Evolutionary conservation across 352 stramenopile species (phyloP), one percentile per base, ranked within the genome.

Genomic region (Phytophthora cryptogea): DNA sequence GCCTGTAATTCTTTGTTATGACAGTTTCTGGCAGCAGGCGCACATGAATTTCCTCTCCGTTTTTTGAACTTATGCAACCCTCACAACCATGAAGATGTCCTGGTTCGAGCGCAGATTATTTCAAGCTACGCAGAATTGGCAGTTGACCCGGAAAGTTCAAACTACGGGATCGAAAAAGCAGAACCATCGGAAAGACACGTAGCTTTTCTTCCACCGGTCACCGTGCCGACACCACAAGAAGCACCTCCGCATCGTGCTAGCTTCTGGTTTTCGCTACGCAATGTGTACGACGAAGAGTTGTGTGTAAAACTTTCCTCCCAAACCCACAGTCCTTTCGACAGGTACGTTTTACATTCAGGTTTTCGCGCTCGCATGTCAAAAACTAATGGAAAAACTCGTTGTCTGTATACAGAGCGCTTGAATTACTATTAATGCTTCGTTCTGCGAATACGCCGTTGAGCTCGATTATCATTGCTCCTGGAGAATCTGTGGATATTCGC

Each of bases 201-300:
- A 17, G 87, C 78, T 50, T 92, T 87, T 31, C 64, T 96, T 11
- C 80, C 86, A 32, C 84, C 85, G 39, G 63, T 95, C 3, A 87
- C 78, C 6, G 73, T 95, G 5, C 88, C 88, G 17, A 80, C 85
- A 20, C 62, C 69, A 10, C 59, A 73, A 16, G 84, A 94, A 42
- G 52, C 64, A 20, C 62, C 70, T n/a, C 75, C 63, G 2, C 65
- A 86, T 16, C 80, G 76, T 43, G 76, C 78, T 4, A 93, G 75
- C 56, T 92, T 94, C 46, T 92, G 88, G 88, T 92, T 94, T 59
- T 89, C 81, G 14, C 39, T 96, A 17, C 80, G 76, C 50, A 96
- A 96, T 59, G 76, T 96, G 27, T 95, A 90, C 61, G 88, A 96
- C 43, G 84, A 94, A 76, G 86, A 93, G 16, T 54, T 96, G 40